Conservation (phyloP, 1,284 basidiomycete genomes). For the Apiotrichum akiyoshidainum region DNA sequence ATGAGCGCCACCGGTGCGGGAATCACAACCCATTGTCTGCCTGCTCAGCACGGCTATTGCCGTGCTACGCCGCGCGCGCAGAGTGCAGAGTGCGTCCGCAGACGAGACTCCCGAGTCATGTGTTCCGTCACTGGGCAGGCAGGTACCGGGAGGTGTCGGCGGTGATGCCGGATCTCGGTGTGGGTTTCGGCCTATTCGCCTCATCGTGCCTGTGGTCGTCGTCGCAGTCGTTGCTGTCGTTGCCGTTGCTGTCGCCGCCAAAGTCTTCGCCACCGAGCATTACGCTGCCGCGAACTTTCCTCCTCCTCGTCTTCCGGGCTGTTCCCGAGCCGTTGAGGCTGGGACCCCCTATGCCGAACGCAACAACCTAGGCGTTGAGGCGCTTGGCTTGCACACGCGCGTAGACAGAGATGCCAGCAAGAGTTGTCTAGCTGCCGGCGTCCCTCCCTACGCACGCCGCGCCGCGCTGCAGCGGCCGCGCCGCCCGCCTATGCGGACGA, state of each 20-base stretch:
- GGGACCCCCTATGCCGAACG: neutral
- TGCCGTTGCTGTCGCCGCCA: neutral
- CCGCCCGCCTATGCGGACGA: neutral
- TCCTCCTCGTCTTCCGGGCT: neutral
- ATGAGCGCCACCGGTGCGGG: neutral
- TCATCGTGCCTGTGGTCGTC: neutral
- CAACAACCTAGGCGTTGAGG: slow-evolving; percentile 4
- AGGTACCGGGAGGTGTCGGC: too few species aligned
- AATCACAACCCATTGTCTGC: neutral
- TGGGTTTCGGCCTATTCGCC: too few species aligned
- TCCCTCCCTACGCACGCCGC: too few species aligned
- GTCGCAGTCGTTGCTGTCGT: neutral
- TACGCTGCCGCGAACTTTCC: neutral
- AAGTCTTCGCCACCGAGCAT: too few species aligned
- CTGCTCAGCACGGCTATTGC: neutral
- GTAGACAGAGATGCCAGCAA: too few species aligned
- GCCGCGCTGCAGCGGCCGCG: neutral
- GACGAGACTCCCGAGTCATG: neutral
- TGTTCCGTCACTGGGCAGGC: neutral
- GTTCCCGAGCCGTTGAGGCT: slow-evolving; percentile 1
- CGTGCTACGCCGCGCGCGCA: neutral
- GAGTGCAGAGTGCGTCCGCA: neutral
- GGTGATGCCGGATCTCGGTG: too few species aligned
- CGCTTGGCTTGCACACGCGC: neutral
- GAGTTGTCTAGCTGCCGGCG: too few species aligned